These are phyloP conservation scores for Marasmius sp. DNA, from an alignment of 1,284 basidiomycete species.

Conservation along the genomic window DNA sequence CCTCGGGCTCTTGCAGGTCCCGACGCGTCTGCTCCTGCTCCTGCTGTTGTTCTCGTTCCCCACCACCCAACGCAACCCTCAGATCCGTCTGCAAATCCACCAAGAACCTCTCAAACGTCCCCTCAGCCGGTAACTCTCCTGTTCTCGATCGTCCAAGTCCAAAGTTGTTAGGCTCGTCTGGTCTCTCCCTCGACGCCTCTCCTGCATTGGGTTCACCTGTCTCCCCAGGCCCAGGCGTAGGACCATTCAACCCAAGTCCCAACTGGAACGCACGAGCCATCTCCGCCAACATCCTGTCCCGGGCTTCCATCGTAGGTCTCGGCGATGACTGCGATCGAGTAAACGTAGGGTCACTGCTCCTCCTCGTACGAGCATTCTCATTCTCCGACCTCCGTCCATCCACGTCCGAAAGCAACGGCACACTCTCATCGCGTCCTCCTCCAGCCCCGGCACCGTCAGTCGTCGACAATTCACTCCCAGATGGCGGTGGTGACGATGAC, in stretches of 20 bases:
- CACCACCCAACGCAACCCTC: constrained; percentile 50
- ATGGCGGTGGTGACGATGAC: constrained; percentile 8
- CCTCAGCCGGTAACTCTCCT: constrained; percentile 50
- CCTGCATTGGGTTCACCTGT: background rate
- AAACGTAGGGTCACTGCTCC: background rate
- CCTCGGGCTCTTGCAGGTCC: background rate
- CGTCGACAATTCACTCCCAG: constrained; percentile 7
- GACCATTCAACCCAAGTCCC: constrained; percentile 52
- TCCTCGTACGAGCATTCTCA: background rate
- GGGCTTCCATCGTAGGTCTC: constrained; percentile 37
- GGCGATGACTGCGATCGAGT: background rate
- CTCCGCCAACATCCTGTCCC: constrained; percentile 67
- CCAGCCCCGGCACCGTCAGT: background rate
- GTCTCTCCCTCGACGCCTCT: background rate
- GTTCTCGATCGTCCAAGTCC: constrained; percentile 2
- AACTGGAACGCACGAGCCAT: constrained; percentile 76
- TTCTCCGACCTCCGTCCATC: background rate
- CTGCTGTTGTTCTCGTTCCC: background rate
- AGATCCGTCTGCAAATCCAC: constrained; percentile 72
- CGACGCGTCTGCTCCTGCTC: background rate
- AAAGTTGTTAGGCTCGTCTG: background rate
- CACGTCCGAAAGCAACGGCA: background rate
- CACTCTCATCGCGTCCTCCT: background rate
- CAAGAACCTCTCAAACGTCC: constrained; percentile 75
- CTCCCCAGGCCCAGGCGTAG: constrained; percentile 10